Evolutionary conservation across 257 asterid genomes (phyloP).

Genomic region (Oldenlandia corymbosa): DNA sequence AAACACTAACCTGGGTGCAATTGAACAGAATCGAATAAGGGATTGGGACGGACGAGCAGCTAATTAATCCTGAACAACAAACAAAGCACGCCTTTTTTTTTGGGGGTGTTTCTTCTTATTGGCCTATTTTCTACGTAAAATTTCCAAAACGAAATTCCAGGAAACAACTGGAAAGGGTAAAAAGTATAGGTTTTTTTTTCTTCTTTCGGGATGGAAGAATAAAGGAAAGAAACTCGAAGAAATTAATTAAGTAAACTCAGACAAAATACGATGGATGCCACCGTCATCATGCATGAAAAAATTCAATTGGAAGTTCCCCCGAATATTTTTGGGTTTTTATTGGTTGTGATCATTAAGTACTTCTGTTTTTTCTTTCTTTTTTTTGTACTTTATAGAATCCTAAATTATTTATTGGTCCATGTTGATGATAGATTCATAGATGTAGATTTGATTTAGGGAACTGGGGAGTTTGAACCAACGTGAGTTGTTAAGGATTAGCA

Average conservation of each 20-base stretch:
- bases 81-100: too few species aligned
- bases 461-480: not conserved
- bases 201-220: not conserved
- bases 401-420: too few species aligned
- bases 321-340: not conserved
- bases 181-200: not conserved
- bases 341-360: not conserved
- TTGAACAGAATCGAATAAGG: constrained; percentile 3
- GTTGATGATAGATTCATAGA: too few species aligned
- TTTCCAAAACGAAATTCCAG: constrained; percentile 6
- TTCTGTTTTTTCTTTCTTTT: not conserved
- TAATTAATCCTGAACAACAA: too few species aligned
- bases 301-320: not conserved
- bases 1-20: not conserved
- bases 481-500: not conserved
- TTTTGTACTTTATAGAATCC: too few species aligned
- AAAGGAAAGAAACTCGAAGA: not conserved
- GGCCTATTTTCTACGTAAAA: constrained; percentile 11
- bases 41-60: too few species aligned
- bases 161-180: not conserved
- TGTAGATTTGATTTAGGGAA: not conserved
- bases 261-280: too few species aligned
- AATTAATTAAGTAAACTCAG: too few species aligned
- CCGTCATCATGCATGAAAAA: not conserved
- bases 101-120: too few species aligned